A percentile compares a stretch with the other conserved stretches of the same genome.
Conservation (phyloP, 495 filamentous ascomycete genomes). For the Penicillium verhagenii region DNA sequence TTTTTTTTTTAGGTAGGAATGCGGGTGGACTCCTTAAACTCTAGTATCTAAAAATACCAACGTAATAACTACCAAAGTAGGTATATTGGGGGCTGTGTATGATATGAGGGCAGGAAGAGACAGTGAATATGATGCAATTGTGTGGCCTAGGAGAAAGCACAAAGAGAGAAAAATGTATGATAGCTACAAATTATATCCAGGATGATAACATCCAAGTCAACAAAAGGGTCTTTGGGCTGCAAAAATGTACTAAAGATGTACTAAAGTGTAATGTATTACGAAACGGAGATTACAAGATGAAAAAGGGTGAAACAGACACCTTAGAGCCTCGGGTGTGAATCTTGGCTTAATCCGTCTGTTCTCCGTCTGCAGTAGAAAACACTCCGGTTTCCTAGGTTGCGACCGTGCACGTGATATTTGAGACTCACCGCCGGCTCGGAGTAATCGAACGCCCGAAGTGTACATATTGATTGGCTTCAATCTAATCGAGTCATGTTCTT, state of each 20-base stretch:
- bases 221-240: background rate
- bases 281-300: background rate
- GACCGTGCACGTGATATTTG: too few species aligned
- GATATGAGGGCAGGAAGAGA: conserved; percentile 1
- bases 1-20: conserved; percentile 16
- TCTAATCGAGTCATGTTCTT: conserved; percentile 21
- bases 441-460: background rate
- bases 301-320: background rate
- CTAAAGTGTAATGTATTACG: too few species aligned
- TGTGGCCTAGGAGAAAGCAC: too few species aligned
- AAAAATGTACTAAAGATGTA: background rate
- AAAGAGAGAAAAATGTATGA: background rate
- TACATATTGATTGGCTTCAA: conserved; percentile 8
- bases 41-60: conserved; percentile 29
- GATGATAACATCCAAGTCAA: background rate
- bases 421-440: conserved; percentile 8
- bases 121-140: background rate
- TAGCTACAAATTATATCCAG: background rate
- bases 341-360: background rate
- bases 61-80: conserved; percentile 5
- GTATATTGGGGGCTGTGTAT: conserved; percentile 12
- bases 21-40: conserved; percentile 25
- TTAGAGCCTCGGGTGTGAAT: background rate
- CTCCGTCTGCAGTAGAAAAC: too few species aligned
- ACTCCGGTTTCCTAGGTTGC: too few species aligned